Base-by-base conservation (phyloP, 805 yeast species). In the Clavispora vitiphila region DNA sequence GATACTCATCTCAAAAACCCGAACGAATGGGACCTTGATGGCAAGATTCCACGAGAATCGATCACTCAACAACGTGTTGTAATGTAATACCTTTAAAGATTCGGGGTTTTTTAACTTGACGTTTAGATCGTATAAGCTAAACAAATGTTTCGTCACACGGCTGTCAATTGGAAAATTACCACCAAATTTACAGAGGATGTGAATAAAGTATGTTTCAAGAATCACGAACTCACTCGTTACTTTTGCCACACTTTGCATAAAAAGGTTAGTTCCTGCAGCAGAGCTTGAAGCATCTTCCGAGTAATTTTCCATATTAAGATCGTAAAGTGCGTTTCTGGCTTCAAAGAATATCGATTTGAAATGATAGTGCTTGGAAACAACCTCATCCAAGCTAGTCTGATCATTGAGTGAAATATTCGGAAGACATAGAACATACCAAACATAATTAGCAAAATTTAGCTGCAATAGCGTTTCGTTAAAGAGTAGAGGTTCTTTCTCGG, bases 11-110 rank as follows among this genome's bases (percentile, higher is more conserved):
- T 70, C 75, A 35, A 64, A 43, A 3, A 69, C 58, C 24, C 64
- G 47, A 5, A 65, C 52, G 48, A 67, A 70, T 7, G 75, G 75
- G 2, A 55, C 43, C 2, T 67, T 59, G 1, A 64, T 42, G 1
- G 71, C 61, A 37, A 68, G 45, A 40, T 56, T 63, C 74, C 74
- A 69, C 2, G 65, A 50, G 47, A 62, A 65, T 42, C 64, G 65
- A 8, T 58, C 50, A 42, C 70, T 63, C 47, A 53, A 64, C 36
- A 50, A 50, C 2, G 60, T 49, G 42, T 69, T 70, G 50, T 49
- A 68, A 11, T 60, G 39, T 27, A 70, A 48, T 0, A 67, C 64
- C 38, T 67, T 69, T 6, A 62, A 47, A 32, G 58, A 57, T 21
- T 57, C 51, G 19, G 31, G 30, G 16, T 42, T 40, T 10, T 34